Conservation (phyloP, 75 land plant genomes). For the Cunninghamia lanceolata region DNA sequence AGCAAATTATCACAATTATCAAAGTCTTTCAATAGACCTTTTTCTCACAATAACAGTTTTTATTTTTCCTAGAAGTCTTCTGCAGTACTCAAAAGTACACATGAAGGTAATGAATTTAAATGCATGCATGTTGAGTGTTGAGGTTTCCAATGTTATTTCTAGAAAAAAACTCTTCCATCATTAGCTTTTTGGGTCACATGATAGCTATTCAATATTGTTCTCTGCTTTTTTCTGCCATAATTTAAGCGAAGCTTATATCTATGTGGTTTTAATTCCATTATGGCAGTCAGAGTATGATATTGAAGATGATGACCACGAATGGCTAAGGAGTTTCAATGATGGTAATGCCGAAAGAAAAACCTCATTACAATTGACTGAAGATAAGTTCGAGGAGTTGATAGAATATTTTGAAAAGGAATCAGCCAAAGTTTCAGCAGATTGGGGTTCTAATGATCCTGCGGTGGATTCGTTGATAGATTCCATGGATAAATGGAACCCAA, state of each 20-base stretch:
- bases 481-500: background rate
- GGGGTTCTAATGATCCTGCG: background rate
- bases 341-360: background rate
- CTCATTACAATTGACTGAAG: slow-evolving; percentile 14
- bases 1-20: background rate
- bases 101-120: background rate
- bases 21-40: background rate
- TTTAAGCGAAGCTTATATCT: background rate
- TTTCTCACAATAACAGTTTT: background rate
- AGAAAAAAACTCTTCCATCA: background rate
- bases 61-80: background rate
- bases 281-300: slow-evolving; percentile 26
- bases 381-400: slow-evolving; percentile 35
- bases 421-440: background rate
- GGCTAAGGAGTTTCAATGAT: slow-evolving; percentile 22
- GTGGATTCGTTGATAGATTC: background rate
- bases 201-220: background rate
- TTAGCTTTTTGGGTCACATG: background rate
- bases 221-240: background rate
- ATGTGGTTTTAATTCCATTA: background rate
- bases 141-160: background rate
- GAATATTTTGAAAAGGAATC: slow-evolving; percentile 27
- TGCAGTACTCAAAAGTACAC: background rate
- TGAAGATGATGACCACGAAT: slow-evolving; percentile 35
- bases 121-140: background rate